These are phyloP conservation scores for Backusella parvicylindrica DNA, from an alignment of 192 early-diverging fungal genomes.

Conservation along the genomic window DNA sequence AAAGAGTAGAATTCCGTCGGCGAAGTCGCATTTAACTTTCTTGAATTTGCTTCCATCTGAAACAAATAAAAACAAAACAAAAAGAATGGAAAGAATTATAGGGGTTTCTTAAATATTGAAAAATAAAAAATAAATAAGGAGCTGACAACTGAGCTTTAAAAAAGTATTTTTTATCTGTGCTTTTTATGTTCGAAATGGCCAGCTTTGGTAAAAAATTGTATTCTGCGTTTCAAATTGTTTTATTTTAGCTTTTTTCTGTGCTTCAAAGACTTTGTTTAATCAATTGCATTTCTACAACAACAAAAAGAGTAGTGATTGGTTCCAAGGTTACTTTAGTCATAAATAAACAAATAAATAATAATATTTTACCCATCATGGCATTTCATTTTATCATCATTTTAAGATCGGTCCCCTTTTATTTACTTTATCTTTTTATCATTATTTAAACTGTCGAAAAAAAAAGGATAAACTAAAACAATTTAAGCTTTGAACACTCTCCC, in stretches of 20 bases:
- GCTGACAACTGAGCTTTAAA: slow-evolving; percentile 2
- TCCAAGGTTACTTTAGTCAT: background rate
- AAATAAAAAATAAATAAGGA: slow-evolving; percentile 3
- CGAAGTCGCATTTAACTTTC: slow-evolving; percentile 1
- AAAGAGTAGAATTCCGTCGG: background rate
- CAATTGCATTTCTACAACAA: background rate
- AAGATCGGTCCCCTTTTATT: background rate
- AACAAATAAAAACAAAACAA: background rate
- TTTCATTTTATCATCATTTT: background rate
- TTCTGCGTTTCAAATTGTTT: background rate
- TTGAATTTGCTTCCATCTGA: slow-evolving; percentile 7
- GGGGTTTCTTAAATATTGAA: background rate
- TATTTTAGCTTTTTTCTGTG: background rate
- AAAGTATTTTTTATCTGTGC: background rate
- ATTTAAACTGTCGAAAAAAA: slow-evolving; percentile 5
- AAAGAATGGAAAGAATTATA: background rate
- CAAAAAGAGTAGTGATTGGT: background rate
- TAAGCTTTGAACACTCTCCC: background rate
- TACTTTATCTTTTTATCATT: background rate
- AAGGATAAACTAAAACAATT: background rate
- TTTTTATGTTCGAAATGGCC: background rate
- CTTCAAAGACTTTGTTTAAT: background rate
- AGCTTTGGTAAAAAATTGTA: background rate
- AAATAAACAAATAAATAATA: background rate
- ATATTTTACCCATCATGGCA: background rate